Percentiles rank a stretch among this genome's conserved stretches.
Evolutionary conservation across 768 basidiomycete genomes (phyloP).

Genomic region (Russula sp.): DNA sequence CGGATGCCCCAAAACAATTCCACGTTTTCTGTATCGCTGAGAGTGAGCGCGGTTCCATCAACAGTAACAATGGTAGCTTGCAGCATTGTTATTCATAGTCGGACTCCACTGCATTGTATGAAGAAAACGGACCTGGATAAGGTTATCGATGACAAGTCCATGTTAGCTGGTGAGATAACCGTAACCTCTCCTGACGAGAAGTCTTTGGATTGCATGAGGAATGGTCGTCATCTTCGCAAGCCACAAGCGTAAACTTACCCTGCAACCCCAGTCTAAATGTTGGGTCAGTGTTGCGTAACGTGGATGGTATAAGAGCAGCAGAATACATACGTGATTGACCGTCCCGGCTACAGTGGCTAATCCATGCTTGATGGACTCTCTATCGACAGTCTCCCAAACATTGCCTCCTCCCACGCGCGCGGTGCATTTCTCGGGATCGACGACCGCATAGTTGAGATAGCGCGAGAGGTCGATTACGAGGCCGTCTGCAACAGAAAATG

Average conservation of each 20-base stretch:
- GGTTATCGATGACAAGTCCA: conserved; percentile 46
- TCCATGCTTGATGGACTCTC: conserved; percentile 38
- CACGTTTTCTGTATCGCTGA: conserved; percentile 25
- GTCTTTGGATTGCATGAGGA: conserved; percentile 27
- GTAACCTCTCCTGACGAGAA: conserved; percentile 49
- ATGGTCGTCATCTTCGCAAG: neutral
- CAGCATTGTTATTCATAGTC: neutral
- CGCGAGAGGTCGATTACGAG: conserved; percentile 46
- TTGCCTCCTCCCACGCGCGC: conserved; percentile 44
- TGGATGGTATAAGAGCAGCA: neutral
- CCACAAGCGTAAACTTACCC: conserved; percentile 32
- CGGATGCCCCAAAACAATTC: conserved; percentile 53
- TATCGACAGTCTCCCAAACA: conserved; percentile 43
- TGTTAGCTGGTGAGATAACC: conserved; percentile 42
- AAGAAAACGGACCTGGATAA: conserved; percentile 29
- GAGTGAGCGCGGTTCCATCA: conserved; percentile 36
- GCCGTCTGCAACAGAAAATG: conserved; percentile 42
- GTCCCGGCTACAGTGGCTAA: conserved; percentile 43
- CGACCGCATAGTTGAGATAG: conserved; percentile 34
- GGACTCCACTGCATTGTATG: conserved; percentile 22
- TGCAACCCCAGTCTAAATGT: conserved; percentile 42
- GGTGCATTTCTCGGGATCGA: conserved; percentile 36
- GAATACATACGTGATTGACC: conserved; percentile 41
- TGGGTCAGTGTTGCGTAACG: neutral
- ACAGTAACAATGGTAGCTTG: conserved; percentile 44